phyloP scores from a whole-genome alignment of 305 asterid genomes.

The Fraxinus platypoda region DNA sequence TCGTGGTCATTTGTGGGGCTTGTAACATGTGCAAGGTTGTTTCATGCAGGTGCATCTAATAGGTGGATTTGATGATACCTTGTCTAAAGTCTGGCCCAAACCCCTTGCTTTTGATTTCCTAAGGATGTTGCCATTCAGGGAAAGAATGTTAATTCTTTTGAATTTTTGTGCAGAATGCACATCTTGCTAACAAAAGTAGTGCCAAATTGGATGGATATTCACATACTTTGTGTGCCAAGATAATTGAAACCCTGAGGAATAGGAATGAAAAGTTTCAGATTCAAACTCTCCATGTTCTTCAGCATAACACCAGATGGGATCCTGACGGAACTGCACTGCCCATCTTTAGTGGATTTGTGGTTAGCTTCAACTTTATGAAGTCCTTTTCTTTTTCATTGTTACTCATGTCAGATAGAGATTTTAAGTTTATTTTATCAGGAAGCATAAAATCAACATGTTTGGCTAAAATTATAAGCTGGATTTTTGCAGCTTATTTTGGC shows the following conservation, averaged over 20 bases:
- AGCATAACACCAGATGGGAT: conserved; percentile 70
- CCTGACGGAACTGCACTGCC: conserved; percentile 70
- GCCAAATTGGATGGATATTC: conserved; percentile 56
- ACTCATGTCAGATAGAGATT: background rate
- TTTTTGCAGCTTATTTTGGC: background rate
- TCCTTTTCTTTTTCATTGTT: conserved; percentile 4
- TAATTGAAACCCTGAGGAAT: conserved; percentile 54
- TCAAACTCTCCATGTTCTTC: conserved; percentile 77
- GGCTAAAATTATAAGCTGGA: background rate
- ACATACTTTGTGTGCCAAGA: conserved; percentile 76
- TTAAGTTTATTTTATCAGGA: conserved; percentile 2
- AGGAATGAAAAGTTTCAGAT: conserved; percentile 64
- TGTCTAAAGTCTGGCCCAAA: conserved; percentile 54
- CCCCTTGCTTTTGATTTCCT: conserved; percentile 31
- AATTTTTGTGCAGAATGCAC: conserved; percentile 52
- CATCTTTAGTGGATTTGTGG: conserved; percentile 86
- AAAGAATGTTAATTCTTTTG: conserved; percentile 25
- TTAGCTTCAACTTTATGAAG: conserved; percentile 35
- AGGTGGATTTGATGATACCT: conserved; percentile 78
- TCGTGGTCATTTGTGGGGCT: conserved; percentile 9
- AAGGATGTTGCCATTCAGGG: conserved; percentile 22
- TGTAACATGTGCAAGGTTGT: conserved; percentile 23
- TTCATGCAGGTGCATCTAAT: conserved; percentile 82
- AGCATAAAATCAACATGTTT: background rate
- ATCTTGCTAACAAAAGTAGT: conserved; percentile 24